phyloP scores from a whole-genome alignment of 1,284 basidiomycete species.

The Lentinula novae-zelandiae region DNA sequence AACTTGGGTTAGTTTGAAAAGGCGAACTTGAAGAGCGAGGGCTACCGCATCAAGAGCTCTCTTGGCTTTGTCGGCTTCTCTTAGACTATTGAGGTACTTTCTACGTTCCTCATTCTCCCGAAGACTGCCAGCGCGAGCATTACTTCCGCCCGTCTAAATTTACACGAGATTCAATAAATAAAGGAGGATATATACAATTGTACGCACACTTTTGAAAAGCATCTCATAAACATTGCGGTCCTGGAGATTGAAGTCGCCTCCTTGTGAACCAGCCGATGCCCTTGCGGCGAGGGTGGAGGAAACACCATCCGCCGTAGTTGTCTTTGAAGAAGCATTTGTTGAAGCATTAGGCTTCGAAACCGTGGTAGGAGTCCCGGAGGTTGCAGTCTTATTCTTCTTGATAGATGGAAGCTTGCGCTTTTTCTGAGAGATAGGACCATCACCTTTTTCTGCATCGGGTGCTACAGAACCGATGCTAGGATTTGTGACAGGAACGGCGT shows the following conservation, averaged over 20 bases:
- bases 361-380: slow-evolving; percentile 19
- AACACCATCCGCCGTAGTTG: slow-evolving; percentile 25
- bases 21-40: slow-evolving; percentile 9
- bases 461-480: slow-evolving; percentile 5
- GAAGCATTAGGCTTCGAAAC: slow-evolving; percentile 19
- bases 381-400: slow-evolving; percentile 59
- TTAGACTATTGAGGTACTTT: slow-evolving; percentile 65
- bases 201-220: slow-evolving; percentile 60
- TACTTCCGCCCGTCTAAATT: slow-evolving; percentile 43
- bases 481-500: background rate
- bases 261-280: background rate
- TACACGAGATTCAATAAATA: background rate
- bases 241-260: slow-evolving; percentile 58
- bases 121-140: slow-evolving; percentile 54
- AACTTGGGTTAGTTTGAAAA: slow-evolving; percentile 8
- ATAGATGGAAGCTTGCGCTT: slow-evolving; percentile 69
- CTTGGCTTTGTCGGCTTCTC: slow-evolving; percentile 63
- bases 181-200: background rate
- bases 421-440: slow-evolving; percentile 37
- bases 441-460: slow-evolving; percentile 19
- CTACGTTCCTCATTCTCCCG: slow-evolving; percentile 68
- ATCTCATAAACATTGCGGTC: slow-evolving; percentile 60
- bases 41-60: slow-evolving; percentile 54
- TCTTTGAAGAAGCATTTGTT: slow-evolving; percentile 17
- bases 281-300: slow-evolving; percentile 20